Evolutionary conservation across 331 rosid genomes (phyloP).

Genomic region (Pyracantha coccinea): DNA sequence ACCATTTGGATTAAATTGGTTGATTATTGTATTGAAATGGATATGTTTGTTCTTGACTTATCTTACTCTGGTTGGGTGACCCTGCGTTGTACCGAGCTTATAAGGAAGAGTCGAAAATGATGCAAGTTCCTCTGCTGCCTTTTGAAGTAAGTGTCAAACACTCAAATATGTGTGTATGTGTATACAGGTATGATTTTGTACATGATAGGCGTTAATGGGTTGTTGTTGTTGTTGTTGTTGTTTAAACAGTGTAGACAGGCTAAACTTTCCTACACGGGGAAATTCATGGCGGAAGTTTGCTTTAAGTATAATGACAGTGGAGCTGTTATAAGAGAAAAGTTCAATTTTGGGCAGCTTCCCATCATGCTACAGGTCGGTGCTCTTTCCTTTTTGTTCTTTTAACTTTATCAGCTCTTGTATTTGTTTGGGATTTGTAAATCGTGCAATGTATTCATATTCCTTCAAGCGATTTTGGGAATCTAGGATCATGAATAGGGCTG

Average conservation of each 20-base stretch:
- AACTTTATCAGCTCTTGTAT: neutral
- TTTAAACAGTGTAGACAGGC: slow-evolving; percentile 81
- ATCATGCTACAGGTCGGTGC: slow-evolving; percentile 72
- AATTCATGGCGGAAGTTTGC: slow-evolving; percentile 46
- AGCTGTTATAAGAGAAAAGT: slow-evolving; percentile 30
- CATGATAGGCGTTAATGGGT: neutral
- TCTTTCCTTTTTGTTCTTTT: neutral
- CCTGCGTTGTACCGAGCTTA: slow-evolving; percentile 44
- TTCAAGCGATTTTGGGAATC: neutral
- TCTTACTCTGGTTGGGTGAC: slow-evolving; percentile 52
- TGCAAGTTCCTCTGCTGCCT: slow-evolving; percentile 31
- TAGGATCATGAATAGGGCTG: neutral
- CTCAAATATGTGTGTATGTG: neutral
- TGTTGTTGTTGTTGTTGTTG: neutral
- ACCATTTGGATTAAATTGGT: neutral
- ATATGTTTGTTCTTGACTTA: slow-evolving; percentile 37
- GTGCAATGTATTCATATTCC: neutral
- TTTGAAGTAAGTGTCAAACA: slow-evolving; percentile 41
- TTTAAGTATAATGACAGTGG: slow-evolving; percentile 39
- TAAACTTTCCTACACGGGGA: slow-evolving; percentile 62
- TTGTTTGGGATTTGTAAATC: neutral
- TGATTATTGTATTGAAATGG: neutral
- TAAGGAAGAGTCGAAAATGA: slow-evolving; percentile 29
- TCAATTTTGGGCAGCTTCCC: slow-evolving; percentile 64
- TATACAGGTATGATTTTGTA: neutral